A percentile compares a stretch with the other conserved stretches of the same genome.
Evolutionary conservation across 805 yeast genomes (phyloP).

Genomic region (Yarrowia divulgata): DNA sequence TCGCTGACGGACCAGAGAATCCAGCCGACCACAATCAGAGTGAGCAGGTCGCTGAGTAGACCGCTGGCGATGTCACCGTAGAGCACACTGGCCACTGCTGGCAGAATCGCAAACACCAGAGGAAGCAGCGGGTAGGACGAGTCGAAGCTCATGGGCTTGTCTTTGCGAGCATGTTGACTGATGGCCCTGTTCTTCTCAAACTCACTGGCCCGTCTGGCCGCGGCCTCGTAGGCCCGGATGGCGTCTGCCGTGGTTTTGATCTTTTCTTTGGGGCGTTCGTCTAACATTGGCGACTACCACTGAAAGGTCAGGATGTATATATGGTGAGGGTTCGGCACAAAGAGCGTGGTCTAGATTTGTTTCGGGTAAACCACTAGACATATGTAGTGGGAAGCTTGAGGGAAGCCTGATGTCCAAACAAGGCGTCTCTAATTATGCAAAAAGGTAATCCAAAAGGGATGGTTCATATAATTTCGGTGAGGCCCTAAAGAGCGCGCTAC

Average conservation of each 20-base stretch:
- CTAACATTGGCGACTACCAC: conserved; percentile 33
- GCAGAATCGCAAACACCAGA: conserved; percentile 43
- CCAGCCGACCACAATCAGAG: conserved; percentile 44
- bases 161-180: conserved; percentile 23
- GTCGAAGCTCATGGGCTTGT: conserved; percentile 26
- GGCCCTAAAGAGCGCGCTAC: conserved; percentile 13
- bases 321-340: conserved; percentile 35
- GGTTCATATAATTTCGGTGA: not conserved
- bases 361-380: conserved; percentile 36
- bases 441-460: conserved; percentile 21
- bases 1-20: conserved; percentile 44
- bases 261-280: conserved; percentile 33
- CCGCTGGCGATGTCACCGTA: conserved; percentile 43
- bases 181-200: conserved; percentile 23
- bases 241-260: conserved; percentile 34
- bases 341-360: conserved; percentile 26
- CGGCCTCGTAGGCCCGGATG: conserved; percentile 33
- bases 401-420: conserved; percentile 15
- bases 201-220: conserved; percentile 36
- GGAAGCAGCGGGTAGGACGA: conserved; percentile 31
- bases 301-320: conserved; percentile 14
- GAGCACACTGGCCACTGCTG: conserved; percentile 43
- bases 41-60: conserved; percentile 43
- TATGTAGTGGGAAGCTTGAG: conserved; percentile 35
- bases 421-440: conserved; percentile 6